A percentile compares a stretch with the other conserved stretches of the same genome.
Evolutionary conservation across 306 rosid genomes (phyloP).

Genomic region (Fragaria vesca): DNA sequence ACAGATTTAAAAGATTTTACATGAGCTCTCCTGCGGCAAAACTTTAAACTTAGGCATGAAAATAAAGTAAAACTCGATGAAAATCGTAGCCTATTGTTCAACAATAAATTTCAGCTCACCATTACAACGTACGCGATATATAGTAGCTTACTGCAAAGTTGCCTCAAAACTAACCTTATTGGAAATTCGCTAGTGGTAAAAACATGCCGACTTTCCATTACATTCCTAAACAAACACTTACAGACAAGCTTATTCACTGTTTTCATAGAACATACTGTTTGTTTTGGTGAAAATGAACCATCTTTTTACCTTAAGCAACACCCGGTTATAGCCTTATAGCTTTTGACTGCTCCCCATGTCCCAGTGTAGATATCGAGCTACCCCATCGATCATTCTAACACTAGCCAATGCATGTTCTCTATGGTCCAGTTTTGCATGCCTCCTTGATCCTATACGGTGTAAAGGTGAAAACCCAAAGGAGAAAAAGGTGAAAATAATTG

Average conservation of each 20-base stretch:
- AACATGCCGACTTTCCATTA: neutral
- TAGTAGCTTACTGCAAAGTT: no score
- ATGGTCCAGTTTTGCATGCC: neutral
- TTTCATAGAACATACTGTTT: neutral
- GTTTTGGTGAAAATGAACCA: neutral
- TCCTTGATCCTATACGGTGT: neutral
- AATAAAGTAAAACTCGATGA: no score
- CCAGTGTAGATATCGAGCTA: neutral
- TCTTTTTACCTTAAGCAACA: neutral
- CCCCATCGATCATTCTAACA: neutral
- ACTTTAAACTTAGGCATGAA: no score
- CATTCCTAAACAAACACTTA: neutral
- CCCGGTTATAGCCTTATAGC: neutral
- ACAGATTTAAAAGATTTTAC: no score
- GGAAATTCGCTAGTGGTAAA: neutral
- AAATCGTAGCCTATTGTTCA: neutral
- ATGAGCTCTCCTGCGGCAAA: no score
- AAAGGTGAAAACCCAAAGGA: neutral
- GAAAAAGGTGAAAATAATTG: slow-evolving; percentile 13
- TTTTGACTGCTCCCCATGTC: neutral
- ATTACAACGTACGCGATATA: no score
- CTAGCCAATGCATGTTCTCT: neutral
- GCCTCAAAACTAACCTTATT: neutral
- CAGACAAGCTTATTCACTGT: neutral
- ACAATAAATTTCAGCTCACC: no score